Evolutionary conservation across 148 eudicot genomes (phyloP).

Genomic region (Nepenthes gracilis): DNA sequence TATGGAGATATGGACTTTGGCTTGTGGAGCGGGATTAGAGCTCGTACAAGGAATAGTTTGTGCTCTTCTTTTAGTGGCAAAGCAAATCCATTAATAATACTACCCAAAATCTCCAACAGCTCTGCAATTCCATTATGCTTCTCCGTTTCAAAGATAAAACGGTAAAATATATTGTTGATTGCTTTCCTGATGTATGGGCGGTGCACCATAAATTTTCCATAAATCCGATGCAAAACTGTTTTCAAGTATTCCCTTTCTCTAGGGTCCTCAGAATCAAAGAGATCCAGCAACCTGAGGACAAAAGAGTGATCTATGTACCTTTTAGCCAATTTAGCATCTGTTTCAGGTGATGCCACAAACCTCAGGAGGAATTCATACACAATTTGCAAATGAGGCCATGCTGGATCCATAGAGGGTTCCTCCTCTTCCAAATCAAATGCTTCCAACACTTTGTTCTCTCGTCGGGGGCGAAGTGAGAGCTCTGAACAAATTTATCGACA

Average conservation of each 20-base stretch:
- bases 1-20: slow-evolving; percentile 3
- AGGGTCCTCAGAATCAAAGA: slow-evolving; percentile 9
- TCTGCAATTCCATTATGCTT: slow-evolving; percentile 6
- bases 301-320: slow-evolving; percentile 6
- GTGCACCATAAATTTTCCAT: slow-evolving; percentile 9
- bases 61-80: slow-evolving; percentile 8
- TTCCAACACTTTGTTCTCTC: slow-evolving; percentile 5
- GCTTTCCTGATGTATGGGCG: slow-evolving; percentile 4
- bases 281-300: slow-evolving; percentile 4
- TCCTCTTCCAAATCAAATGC: slow-evolving; percentile 9
- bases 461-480: not conserved
- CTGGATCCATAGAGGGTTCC: slow-evolving; percentile 5
- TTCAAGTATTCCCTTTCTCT: slow-evolving; percentile 8
- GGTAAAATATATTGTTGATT: slow-evolving; percentile 6
- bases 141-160: slow-evolving; percentile 7
- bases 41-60: slow-evolving; percentile 6
- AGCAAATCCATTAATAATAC: slow-evolving; percentile 6
- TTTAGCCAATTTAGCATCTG: slow-evolving; percentile 6
- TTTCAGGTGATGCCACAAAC: slow-evolving; percentile 5
- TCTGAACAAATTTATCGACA: slow-evolving; percentile 4
- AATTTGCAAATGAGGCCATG: slow-evolving; percentile 7
- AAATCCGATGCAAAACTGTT: slow-evolving; percentile 5
- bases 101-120: slow-evolving; percentile 5
- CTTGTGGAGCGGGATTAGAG: slow-evolving; percentile 5
- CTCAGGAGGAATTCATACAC: slow-evolving; percentile 7